phyloP scores from a whole-genome alignment of 2,329 filamentous ascomycete species.

The Cordyceps cateniannulata region DNA sequence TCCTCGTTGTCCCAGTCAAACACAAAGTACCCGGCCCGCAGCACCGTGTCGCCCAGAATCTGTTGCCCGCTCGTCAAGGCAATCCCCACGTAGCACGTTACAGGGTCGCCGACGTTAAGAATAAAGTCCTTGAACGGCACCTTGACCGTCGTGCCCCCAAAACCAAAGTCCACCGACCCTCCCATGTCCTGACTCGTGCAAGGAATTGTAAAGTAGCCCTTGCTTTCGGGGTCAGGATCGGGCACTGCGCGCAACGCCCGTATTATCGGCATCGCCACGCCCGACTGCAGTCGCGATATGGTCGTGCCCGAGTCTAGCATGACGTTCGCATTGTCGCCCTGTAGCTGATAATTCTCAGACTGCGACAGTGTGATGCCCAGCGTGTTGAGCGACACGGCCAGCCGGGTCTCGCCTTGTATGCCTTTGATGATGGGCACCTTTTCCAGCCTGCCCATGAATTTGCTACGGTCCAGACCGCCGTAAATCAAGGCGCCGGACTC shows the following conservation, averaged over 20 bases:
- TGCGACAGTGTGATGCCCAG: slow-evolving; percentile 25
- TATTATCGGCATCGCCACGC: slow-evolving; percentile 34
- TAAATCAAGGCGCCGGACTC: slow-evolving; percentile 45
- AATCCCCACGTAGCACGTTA: slow-evolving; percentile 37
- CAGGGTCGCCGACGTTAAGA: slow-evolving; percentile 32
- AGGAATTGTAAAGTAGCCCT: slow-evolving; percentile 38
- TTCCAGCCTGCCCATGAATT: slow-evolving; percentile 41
- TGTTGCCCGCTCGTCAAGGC: slow-evolving; percentile 34
- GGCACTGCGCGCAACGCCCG: slow-evolving; percentile 15
- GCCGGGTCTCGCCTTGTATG: slow-evolving; percentile 27
- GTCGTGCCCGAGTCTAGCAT: slow-evolving; percentile 50
- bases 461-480: slow-evolving; percentile 46
- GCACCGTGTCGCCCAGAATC: slow-evolving; percentile 36
- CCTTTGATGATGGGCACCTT: slow-evolving; percentile 37
- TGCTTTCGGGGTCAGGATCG: slow-evolving; percentile 32
- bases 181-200: slow-evolving; percentile 31
- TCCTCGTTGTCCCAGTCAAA: slow-evolving; percentile 39
- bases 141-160: slow-evolving; percentile 33
- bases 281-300: slow-evolving; percentile 37
- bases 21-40: slow-evolving; percentile 39
- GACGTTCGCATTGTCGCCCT: slow-evolving; percentile 30
- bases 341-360: slow-evolving; percentile 21
- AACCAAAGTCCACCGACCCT: slow-evolving; percentile 43
- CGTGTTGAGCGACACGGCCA: slow-evolving; percentile 27
- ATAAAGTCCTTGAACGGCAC: slow-evolving; percentile 45